A percentile compares a stretch with the other conserved stretches of the same genome.
These are phyloP conservation scores for Letharia lupina DNA, from an alignment of 495 filamentous ascomycete species.

Conservation along the genomic window DNA sequence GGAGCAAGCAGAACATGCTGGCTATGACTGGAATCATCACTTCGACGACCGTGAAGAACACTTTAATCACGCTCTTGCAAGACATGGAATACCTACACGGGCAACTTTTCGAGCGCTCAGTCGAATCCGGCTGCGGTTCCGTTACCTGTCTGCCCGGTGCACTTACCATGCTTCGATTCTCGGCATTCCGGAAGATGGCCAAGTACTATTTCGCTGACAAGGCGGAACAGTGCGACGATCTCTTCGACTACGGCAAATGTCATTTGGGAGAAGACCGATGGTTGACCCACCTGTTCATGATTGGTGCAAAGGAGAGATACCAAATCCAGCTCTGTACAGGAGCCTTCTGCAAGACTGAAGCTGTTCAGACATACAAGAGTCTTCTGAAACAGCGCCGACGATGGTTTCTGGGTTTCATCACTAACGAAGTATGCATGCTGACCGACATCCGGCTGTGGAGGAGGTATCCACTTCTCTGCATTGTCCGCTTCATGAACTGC, in stretches of 20 bases:
- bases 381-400: slow-evolving; percentile 90
- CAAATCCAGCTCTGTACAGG: slow-evolving; percentile 97
- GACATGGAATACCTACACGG: slow-evolving; percentile 99
- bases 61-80: slow-evolving; percentile 83
- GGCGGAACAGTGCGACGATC: slow-evolving; percentile 87
- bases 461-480: slow-evolving; percentile 79
- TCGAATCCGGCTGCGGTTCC: slow-evolving; percentile 90
- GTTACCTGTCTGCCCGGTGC: slow-evolving; percentile 95
- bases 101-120: slow-evolving; percentile 92
- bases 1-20: slow-evolving; percentile 86
- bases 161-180: slow-evolving; percentile 90
- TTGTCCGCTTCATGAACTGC: slow-evolving; percentile 91
- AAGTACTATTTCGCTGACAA: slow-evolving; percentile 99
- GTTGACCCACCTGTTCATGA: slow-evolving; percentile 99
- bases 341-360: slow-evolving; percentile 97
- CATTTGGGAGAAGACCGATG: slow-evolving; percentile 95
- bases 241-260: slow-evolving; percentile 94
- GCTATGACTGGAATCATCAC: slow-evolving; percentile 99
- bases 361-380: slow-evolving; percentile 78
- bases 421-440: slow-evolving; percentile 97
- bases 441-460: slow-evolving; percentile 88
- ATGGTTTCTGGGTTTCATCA: slow-evolving; percentile 98
- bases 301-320: slow-evolving; percentile 83
- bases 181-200: slow-evolving; percentile 92
- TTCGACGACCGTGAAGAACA: slow-evolving; percentile 82